Evolutionary conservation across 768 basidiomycete species (phyloP), one percentile per base, ranked within the genome.

Genomic region (Collybiopsis luxurians): DNA sequence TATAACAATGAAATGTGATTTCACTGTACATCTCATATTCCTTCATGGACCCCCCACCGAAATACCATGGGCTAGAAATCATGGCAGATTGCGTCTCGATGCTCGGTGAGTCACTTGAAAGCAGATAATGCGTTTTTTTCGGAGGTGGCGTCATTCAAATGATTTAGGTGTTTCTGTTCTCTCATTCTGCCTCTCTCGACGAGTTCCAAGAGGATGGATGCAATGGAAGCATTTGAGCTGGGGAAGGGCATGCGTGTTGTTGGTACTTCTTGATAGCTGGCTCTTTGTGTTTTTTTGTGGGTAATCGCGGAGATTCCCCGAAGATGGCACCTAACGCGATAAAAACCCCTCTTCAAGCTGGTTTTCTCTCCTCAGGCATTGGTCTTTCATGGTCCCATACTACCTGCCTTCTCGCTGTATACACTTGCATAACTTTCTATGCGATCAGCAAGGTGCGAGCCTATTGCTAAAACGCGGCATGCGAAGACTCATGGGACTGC

Each of bases 171-270:
- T 55, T 10, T 46, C 54, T 7, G 45, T 46, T n/a, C 43, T 55
- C 17, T 55, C 54, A 30, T 47, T 44, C 23, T 55, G 54, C 43
- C n/a, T 55, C 24, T 45, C 54, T n/a, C 43, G 24, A 9, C 43
- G 54, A 21, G 45, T 55, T 13, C 54, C 54, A 27, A 42, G 40
- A 31, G 34, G 36, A 31, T 47, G 43, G 45, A 38, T 26, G 45
- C 54, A 55, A 34, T 55, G 54, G 54, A 55, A 47, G 23, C 34
- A 55, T 47, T 34, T 55, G 31, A 55, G 42, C 31, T 55, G 54
- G 54, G 54, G 54, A 21, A 55, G 54, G 34, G n/a, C 45, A 7
- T 55, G 54, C 36, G 45, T 55, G 13, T 17, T 55, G 17, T 39
- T 55, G 17, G 54, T 55, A 15, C 54, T 55, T 9, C 43, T 55